phyloP scores from a whole-genome alignment of 768 basidiomycete species.

The Pleurotus platypus region DNA sequence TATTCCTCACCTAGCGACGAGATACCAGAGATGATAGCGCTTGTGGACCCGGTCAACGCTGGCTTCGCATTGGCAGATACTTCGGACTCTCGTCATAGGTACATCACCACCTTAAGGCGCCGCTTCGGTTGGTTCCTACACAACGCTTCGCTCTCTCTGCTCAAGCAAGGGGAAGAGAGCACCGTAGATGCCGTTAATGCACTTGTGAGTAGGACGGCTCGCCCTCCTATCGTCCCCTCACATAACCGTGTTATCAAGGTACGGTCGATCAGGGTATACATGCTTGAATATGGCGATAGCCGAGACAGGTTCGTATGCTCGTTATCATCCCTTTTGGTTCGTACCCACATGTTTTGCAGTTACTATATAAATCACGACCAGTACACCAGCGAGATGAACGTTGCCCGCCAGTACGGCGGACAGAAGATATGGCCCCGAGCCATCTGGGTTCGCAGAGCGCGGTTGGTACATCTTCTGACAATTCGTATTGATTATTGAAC shows the following conservation, averaged over 20 bases:
- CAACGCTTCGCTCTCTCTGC: slow-evolving; percentile 61
- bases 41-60: slow-evolving; percentile 55
- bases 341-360: slow-evolving; percentile 23
- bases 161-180: slow-evolving; percentile 74
- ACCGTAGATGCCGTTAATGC: slow-evolving; percentile 78
- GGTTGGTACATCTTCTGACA: slow-evolving; percentile 33
- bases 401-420: slow-evolving; percentile 62
- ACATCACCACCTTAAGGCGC: slow-evolving; percentile 49
- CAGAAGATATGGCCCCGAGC: slow-evolving; percentile 80
- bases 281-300: slow-evolving; percentile 76
- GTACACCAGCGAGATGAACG: slow-evolving; percentile 56
- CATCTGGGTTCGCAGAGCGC: slow-evolving; percentile 61
- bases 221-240: neutral
- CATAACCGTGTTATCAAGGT: slow-evolving; percentile 33
- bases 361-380: slow-evolving; percentile 56
- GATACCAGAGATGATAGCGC: slow-evolving; percentile 74
- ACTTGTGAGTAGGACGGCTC: slow-evolving; percentile 40
- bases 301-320: slow-evolving; percentile 39
- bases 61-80: slow-evolving; percentile 69
- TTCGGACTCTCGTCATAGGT: slow-evolving; percentile 60
- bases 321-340: neutral
- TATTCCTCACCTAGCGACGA: slow-evolving; percentile 46
- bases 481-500: slow-evolving; percentile 3
- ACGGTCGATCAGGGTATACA: slow-evolving; percentile 63
- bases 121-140: slow-evolving; percentile 73